These are phyloP conservation scores for Neurospora sp. DNA, from an alignment of 495 filamentous ascomycete genomes.

Conservation along the genomic window DNA sequence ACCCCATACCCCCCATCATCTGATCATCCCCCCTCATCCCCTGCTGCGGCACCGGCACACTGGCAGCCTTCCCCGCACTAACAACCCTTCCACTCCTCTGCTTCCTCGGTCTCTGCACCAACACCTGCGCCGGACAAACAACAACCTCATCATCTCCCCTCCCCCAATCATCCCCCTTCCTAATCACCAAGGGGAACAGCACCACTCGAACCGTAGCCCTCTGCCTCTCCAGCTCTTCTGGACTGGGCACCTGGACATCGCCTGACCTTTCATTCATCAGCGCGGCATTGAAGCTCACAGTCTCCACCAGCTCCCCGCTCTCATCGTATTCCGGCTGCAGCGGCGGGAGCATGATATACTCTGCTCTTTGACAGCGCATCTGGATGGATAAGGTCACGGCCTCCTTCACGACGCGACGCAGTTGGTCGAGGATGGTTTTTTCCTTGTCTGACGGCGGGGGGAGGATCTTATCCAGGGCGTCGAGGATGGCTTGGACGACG, in stretches of 20 bases:
- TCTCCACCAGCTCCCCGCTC: constrained; percentile 74
- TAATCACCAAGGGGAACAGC: constrained; percentile 87
- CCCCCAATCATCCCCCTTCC: constrained; percentile 81
- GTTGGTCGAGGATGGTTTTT: constrained; percentile 61
- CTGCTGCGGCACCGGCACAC: constrained; percentile 16
- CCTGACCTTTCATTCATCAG: constrained; percentile 89
- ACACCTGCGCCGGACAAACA: constrained; percentile 85
- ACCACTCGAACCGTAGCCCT: constrained; percentile 78
- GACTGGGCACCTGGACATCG: constrained; percentile 44
- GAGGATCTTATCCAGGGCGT: constrained; percentile 65
- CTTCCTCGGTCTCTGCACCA: constrained; percentile 40
- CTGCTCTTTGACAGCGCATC: constrained; percentile 91
- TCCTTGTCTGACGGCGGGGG: constrained; percentile 71
- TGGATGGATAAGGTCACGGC: constrained; percentile 84
- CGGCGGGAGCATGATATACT: constrained; percentile 95
- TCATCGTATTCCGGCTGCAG: constrained; percentile 92
- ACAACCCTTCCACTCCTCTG: neutral
- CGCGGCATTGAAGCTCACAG: constrained; percentile 68
- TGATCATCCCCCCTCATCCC: constrained; percentile 1
- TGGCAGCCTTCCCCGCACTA: constrained; percentile 2
- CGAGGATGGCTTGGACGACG: constrained; percentile 75
- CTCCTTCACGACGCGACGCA: constrained; percentile 70
- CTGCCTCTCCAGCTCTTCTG: constrained; percentile 60
- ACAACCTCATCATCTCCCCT: constrained; percentile 85
- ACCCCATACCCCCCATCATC: neutral